Conservation (phyloP, 208 protist species). For the Acanthamoeba lenticulata region DNA sequence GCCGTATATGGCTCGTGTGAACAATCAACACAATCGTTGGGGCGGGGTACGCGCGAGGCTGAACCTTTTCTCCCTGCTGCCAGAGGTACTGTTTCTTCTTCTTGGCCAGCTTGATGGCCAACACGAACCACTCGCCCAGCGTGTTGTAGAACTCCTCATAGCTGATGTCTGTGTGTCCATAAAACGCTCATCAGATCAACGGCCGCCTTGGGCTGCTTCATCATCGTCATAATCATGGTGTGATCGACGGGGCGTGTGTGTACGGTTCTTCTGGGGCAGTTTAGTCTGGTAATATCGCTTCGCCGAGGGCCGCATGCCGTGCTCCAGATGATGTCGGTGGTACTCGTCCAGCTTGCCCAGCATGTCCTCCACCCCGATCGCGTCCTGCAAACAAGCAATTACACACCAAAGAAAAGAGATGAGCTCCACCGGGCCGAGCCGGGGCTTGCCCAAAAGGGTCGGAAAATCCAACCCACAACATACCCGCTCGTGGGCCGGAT, state of each 20-base stretch:
- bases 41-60: neutral
- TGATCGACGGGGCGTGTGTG: neutral
- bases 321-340: neutral
- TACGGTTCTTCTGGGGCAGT: neutral
- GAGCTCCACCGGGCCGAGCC: neutral
- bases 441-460: neutral
- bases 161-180: neutral
- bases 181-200: neutral
- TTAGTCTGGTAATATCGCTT: neutral
- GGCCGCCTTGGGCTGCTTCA: neutral
- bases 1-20: neutral
- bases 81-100: slow-evolving; percentile 63
- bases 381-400: neutral
- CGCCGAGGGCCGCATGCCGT: neutral
- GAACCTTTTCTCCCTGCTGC: slow-evolving; percentile 33
- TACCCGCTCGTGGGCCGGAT: neutral
- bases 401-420: neutral
- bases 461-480: neutral
- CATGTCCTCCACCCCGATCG: neutral
- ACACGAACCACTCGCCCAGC: slow-evolving; percentile 52
- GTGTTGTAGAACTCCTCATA: slow-evolving; percentile 52
- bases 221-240: neutral
- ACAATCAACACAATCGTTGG: neutral
- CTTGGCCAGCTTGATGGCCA: slow-evolving; percentile 49
- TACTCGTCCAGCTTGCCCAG: neutral